Evolutionary conservation across 129 eudicot species (phyloP), one percentile per base, ranked within the genome.

Genomic region (Flaveria linearis): DNA sequence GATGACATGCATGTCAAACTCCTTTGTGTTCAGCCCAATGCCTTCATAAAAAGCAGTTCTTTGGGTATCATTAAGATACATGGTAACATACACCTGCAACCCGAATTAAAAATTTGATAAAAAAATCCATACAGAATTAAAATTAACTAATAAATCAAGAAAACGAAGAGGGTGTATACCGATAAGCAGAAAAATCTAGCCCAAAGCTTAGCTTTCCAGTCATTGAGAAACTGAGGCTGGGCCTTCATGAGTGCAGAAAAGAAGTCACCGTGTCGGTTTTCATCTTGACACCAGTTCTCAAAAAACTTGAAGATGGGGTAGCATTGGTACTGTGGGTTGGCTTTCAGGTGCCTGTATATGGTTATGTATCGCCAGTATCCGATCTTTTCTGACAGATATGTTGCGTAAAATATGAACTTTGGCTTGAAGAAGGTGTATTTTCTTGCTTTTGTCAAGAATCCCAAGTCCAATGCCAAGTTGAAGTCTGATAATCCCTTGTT

Each of bases 221-320:
- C 97, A 64, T 95, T 91, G 72, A 95, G 91, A 77, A 95, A 95
- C 84, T 91, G 99, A 0, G 97, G 99, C 84, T 95, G 99, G 11
- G 99, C 97, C 89, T 95, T 95, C 96, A 88, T 86, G 84, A 93
- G 80, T 1, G 98, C 98, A 47, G 98, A 93, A 84, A 93, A 93
- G 88, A 93, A 93, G 84, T 93, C 98, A 60, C 97, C 98, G 28
- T 95, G 99, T 43, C 99, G 83, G 75, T 95, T 95, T 83, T 95
- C 99, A 78, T 95, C 99, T 67, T 95, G 99, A 82, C 99, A 91
- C 99, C 99, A 95, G 85, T 95, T 95, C 88, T 95, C 97, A 23
- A 95, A 94, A 87, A 89, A 94, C 76, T 89, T 89, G 87, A 94
- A 95, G 67, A 95, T 95, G 1, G 99, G 99, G 73, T 95, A 95